These are phyloP conservation scores for Hysterium pulicare DNA, from an alignment of 2,329 filamentous ascomycete genomes.

Conservation along the genomic window DNA sequence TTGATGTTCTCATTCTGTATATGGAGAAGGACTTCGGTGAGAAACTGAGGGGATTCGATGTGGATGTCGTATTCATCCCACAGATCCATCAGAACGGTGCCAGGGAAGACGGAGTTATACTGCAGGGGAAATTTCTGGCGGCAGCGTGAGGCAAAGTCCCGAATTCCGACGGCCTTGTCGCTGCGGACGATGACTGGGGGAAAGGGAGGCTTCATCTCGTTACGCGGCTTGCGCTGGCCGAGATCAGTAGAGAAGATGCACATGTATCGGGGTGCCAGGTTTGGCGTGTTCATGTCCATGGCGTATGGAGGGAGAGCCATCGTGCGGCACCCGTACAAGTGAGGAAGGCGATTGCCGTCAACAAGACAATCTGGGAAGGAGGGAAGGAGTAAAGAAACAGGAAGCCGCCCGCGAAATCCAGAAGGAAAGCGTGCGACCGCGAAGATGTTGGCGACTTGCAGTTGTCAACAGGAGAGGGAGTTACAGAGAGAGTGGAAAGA, in stretches of 20 bases:
- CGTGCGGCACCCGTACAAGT: background rate
- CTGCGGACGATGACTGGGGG: slow-evolving; percentile 24
- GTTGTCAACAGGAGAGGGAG: too few species aligned
- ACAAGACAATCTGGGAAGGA: background rate
- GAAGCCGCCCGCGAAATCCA: background rate
- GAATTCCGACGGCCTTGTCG: slow-evolving; percentile 15
- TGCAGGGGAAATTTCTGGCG: slow-evolving; percentile 20
- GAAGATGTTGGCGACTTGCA: too few species aligned
- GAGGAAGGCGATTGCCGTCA: background rate
- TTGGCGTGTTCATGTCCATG: background rate
- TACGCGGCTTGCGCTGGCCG: slow-evolving; percentile 15
- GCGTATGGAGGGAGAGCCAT: background rate
- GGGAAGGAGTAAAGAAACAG: background rate
- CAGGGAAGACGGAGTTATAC: slow-evolving; percentile 27
- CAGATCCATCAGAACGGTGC: slow-evolving; percentile 28
- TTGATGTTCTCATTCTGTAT: slow-evolving; percentile 23
- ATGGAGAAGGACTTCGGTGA: slow-evolving; percentile 24
- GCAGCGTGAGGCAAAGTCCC: slow-evolving; percentile 19
- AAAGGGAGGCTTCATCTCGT: slow-evolving; percentile 10
- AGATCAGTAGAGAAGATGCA: slow-evolving; percentile 31
- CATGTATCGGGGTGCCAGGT: slow-evolving; percentile 6
- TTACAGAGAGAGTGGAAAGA: background rate
- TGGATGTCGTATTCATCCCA: slow-evolving; percentile 34
- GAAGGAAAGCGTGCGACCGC: background rate
- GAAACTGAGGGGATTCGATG: slow-evolving; percentile 25